Conservation (phyloP, 2,329 filamentous ascomycete species). For the Lasiodiplodia sp. region DNA sequence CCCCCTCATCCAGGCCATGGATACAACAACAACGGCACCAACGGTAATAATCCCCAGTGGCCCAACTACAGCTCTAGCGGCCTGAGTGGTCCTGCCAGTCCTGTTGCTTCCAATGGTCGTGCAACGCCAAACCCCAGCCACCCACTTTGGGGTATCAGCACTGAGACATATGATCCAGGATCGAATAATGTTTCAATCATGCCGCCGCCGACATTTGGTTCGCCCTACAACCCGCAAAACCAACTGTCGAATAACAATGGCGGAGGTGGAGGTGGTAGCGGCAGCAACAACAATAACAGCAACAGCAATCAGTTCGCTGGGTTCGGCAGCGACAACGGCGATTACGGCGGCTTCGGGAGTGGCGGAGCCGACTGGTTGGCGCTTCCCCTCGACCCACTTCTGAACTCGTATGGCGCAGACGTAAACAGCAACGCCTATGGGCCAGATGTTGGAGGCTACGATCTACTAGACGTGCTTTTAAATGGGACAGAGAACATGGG, state of each 20-base stretch:
- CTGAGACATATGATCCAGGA: constrained; percentile 54
- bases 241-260: constrained; percentile 22
- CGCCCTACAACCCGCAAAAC: constrained; percentile 17
- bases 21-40: constrained; percentile 10
- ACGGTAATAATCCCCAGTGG: constrained; percentile 15
- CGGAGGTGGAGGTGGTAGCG: constrained; percentile 32
- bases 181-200: constrained; percentile 55
- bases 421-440: constrained; percentile 64
- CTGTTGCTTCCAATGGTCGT: constrained; percentile 41
- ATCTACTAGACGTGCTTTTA: constrained; percentile 58
- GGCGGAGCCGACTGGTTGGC: constrained; percentile 63
- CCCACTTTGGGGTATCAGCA: constrained; percentile 53
- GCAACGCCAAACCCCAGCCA: constrained; percentile 40
- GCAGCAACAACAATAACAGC: constrained; percentile 30
- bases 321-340: constrained; percentile 30
- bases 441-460: constrained; percentile 68
- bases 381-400: constrained; percentile 66
- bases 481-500: constrained; percentile 33
- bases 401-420: constrained; percentile 64
- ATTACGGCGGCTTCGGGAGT: constrained; percentile 11
- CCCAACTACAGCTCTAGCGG: constrained; percentile 57
- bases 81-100: constrained; percentile 58
- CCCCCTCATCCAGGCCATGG: constrained; percentile 23
- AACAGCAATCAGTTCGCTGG: constrained; percentile 32
- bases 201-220: constrained; percentile 50